Evolutionary conservation across 176 grass and related monocot species (phyloP), one percentile per base, ranked within the genome.

Genomic region (Ensete ventricosum): DNA sequence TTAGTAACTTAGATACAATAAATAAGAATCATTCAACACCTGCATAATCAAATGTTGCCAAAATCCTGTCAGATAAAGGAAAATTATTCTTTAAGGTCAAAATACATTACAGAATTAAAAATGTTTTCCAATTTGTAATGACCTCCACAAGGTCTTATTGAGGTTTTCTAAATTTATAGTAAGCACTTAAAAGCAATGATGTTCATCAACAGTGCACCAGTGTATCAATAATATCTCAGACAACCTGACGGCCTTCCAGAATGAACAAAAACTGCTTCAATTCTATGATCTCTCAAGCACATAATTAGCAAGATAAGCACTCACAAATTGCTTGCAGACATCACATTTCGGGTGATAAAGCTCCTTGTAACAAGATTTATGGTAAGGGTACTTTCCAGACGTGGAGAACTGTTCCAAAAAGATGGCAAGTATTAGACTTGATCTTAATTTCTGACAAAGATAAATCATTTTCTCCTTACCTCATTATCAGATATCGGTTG

Each of bases 301-400:
- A 62, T 62, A 62, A 19, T 7, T 74, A 27, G 53, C 12, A 74
- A 74, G 24, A 64, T 64, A 26, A 53, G 14, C 52, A 73, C 90
- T 94, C 89, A 94, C 95, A 87, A 94, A 94, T 76, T 94, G 86
- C 59, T 87, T 94, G 86, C 95, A 99, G 54, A 94, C 91, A 83
- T 94, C 95, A 53, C 95, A 99, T 87, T 99, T 99, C 69, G 95
- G 95, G 64, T 94, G 88, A 85, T 94, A 89, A 20, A 75, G 83
- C 77, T 97, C 90, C 76, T 87, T 88, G 83, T 93, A 92, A 80
- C 93, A 97, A 51, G 71, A 85, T 81, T 92, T 93, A 76, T 97
- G 90, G 84, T 91, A 94, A 2, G 90, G 88, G 72, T 85, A 82
- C 82, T 87, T 89, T 65, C 84, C 90, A 2, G 80, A 94, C 95